Percentiles rank a stretch among this genome's conserved stretches.
phyloP scores from a whole-genome alignment of 495 filamentous ascomycete genomes.

The Hyaloscypha hepaticicola region DNA sequence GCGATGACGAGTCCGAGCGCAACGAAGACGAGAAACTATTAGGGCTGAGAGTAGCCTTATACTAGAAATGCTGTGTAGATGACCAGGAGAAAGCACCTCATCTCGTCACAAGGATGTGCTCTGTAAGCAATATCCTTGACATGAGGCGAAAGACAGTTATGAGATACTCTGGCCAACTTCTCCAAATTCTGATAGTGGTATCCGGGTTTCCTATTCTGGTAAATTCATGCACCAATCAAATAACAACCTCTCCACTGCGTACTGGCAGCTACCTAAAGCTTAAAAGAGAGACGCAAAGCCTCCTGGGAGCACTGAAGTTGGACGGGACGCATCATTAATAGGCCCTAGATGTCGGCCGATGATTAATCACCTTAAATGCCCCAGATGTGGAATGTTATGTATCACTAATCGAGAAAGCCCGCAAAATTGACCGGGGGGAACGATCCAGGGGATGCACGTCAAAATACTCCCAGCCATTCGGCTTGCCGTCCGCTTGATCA shows the following conservation, averaged over 20 bases:
- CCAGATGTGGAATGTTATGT: background rate
- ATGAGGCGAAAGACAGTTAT: too few relatives aligned
- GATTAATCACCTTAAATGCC: background rate
- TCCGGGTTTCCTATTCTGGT: background rate
- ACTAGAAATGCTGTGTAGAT: background rate
- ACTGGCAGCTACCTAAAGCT: background rate
- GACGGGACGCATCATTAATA: background rate
- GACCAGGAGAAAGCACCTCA: background rate
- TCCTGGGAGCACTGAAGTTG: background rate
- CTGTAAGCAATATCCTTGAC: background rate
- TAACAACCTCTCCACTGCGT: background rate
- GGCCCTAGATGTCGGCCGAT: background rate
- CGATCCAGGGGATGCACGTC: background rate
- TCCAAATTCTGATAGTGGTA: background rate
- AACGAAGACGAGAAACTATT: background rate
- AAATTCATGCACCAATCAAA: background rate
- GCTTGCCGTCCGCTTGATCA: slow-evolving; percentile 1
- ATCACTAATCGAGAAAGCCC: background rate
- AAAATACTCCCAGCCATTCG: background rate
- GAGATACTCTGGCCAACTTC: too few relatives aligned
- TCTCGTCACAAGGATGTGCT: background rate
- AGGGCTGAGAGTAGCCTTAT: background rate
- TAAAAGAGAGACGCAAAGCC: background rate
- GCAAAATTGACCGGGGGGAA: background rate
- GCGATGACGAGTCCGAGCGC: background rate